phyloP scores from a whole-genome alignment of 768 basidiomycete species.

The Mycena alexandri region DNA sequence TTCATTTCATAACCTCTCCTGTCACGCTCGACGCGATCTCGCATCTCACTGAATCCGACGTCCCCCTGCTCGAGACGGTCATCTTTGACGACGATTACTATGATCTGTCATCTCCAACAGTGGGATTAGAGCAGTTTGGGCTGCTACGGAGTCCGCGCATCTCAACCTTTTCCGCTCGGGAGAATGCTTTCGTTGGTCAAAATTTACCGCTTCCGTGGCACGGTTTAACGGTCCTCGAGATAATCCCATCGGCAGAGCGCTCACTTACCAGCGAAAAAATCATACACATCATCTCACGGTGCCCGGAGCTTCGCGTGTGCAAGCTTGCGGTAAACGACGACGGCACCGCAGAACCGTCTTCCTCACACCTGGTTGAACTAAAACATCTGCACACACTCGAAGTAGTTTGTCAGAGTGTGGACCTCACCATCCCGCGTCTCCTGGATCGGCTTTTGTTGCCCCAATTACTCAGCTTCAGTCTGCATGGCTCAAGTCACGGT shows the following conservation, averaged over 20 bases:
- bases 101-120: neutral
- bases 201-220: neutral
- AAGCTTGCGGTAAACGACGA: neutral
- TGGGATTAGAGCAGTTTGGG: neutral
- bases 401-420: neutral
- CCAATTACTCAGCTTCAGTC: neutral
- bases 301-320: neutral
- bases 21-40: neutral
- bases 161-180: neutral
- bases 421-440: neutral
- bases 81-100: neutral
- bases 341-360: no score
- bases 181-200: neutral
- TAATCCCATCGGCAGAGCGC: neutral
- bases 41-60: neutral
- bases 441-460: conserved; percentile 1
- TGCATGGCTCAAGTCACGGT: neutral
- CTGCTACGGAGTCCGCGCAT: neutral
- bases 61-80: neutral
- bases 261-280: neutral
- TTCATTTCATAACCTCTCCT: neutral
- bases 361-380: neutral
- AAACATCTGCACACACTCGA: neutral
- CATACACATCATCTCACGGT: neutral
- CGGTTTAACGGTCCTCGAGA: neutral